Conservation (phyloP, 176 grass and related monocot species). For the Ensete ventricosum region DNA sequence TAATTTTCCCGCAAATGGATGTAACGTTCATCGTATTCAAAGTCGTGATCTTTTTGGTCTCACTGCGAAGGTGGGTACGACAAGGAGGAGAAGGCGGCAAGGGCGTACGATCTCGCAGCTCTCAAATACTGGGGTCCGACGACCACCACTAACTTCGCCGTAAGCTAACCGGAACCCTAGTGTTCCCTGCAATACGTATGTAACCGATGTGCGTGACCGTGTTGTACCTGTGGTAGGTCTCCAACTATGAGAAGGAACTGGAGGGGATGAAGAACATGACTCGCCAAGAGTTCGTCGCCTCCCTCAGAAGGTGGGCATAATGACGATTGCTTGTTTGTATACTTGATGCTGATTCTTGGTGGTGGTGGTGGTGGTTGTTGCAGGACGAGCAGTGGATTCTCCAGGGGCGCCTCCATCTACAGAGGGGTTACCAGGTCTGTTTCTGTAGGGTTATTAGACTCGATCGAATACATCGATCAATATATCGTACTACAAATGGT, state of each 20-base stretch:
- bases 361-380: not conserved
- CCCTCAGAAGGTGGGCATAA: slow-evolving; percentile 54
- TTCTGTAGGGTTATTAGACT: no score
- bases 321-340: no score
- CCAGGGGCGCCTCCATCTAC: slow-evolving; percentile 84
- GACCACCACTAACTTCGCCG: slow-evolving; percentile 94
- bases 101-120: slow-evolving; percentile 90
- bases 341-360: not conserved
- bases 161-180: slow-evolving; percentile 13
- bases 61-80: slow-evolving; percentile 66
- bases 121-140: slow-evolving; percentile 89
- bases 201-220: no score
- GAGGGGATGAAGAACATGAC: slow-evolving; percentile 98
- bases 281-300: slow-evolving; percentile 93
- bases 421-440: slow-evolving; percentile 83
- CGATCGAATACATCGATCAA: no score
- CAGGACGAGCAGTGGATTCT: slow-evolving; percentile 98
- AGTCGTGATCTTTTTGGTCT: not conserved
- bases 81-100: slow-evolving; percentile 89
- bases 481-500: no score
- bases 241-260: slow-evolving; percentile 70
- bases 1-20: not conserved
- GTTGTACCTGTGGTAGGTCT: slow-evolving; percentile 32
- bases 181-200: no score
- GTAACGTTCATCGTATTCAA: no score